Evolutionary conservation across 2,329 filamentous ascomycete genomes (phyloP), one percentile per base, ranked within the genome.

Genomic region (Cercospora sp.): DNA sequence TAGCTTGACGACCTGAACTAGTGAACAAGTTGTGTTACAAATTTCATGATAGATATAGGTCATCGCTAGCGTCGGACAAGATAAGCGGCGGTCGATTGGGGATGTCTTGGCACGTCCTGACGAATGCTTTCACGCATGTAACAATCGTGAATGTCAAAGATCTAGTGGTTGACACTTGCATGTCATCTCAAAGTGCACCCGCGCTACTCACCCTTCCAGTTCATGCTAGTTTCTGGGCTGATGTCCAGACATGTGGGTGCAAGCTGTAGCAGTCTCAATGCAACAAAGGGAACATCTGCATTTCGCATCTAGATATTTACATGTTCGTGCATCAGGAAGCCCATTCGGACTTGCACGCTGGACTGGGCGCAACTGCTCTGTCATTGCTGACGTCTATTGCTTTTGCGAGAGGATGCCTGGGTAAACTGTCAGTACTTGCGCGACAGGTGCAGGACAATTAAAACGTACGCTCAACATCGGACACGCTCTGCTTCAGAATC

Each of bases 401-500:
- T 74, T 74, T 57, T 74, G 73, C 40, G 72, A 67, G 36, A 74
- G 68, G 63, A 74, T 74, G 20, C 72, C 73, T 74, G 63, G 7
- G 18, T 60, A 20, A 28, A 1, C 23, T 57, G 55, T 59, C 62
- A 70, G 69, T 60, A 13, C 59, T 58, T 18, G 63, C 18, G 31
- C 33, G 13, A 18, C n/a, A 30, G 5, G 30, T 48, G 23, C 23
- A 5, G 58, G n/a, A 51, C 5, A 5, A 48, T 51, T 7, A 3
- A 2, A 23, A 81, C 88, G 81, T 86, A 97, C 94, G 94, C 90
- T 99, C 95, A 80, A 99, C 90, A 83, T 99, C 95, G 73, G 91
- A 84, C 79, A 99, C 88, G 82, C 93, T 97, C 88, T 99, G 95
- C 85, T 95, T 91, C 76, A 99, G 89, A 79, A 99, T 97, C 86